A percentile compares a stretch with the other conserved stretches of the same genome.
phyloP scores from a whole-genome alignment of 2,329 filamentous ascomycete genomes.

The Colletotrichum acutatum region DNA sequence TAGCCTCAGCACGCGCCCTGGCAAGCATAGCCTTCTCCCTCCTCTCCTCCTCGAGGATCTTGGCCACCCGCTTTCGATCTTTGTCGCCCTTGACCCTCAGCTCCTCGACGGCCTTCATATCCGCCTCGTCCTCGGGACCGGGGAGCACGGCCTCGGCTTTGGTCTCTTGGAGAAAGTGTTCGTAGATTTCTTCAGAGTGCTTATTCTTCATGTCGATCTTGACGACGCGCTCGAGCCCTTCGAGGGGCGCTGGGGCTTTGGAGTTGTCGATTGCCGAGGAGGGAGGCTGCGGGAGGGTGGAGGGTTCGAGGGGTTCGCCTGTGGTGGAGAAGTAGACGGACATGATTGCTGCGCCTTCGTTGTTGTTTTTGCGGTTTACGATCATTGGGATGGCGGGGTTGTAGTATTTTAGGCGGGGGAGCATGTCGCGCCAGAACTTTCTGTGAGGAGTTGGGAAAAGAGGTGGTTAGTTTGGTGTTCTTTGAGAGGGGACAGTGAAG shows the following conservation, averaged over 20 bases:
- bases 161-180: slow-evolving; percentile 70
- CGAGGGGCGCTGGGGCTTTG: slow-evolving; percentile 58
- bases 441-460: slow-evolving; percentile 54
- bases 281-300: slow-evolving; percentile 51
- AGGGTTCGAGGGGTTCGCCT: slow-evolving; percentile 40
- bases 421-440: slow-evolving; percentile 87
- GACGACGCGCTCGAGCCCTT: slow-evolving; percentile 60
- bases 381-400: slow-evolving; percentile 89
- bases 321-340: slow-evolving; percentile 70
- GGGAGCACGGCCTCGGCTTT: slow-evolving; percentile 67
- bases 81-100: slow-evolving; percentile 59
- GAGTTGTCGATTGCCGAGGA: slow-evolving; percentile 61
- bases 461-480: slow-evolving; percentile 41
- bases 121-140: slow-evolving; percentile 67
- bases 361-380: slow-evolving; percentile 74
- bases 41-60: slow-evolving; percentile 66
- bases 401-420: slow-evolving; percentile 92
- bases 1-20: slow-evolving; percentile 46
- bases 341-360: slow-evolving; percentile 68
- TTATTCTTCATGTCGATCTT: slow-evolving; percentile 73
- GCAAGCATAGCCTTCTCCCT: slow-evolving; percentile 66
- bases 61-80: slow-evolving; percentile 65
- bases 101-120: slow-evolving; percentile 68
- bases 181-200: slow-evolving; percentile 70
- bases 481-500: slow-evolving; percentile 40